phyloP scores from a whole-genome alignment of 23 red algal species.

The Gracilaria vermiculophylla region DNA sequence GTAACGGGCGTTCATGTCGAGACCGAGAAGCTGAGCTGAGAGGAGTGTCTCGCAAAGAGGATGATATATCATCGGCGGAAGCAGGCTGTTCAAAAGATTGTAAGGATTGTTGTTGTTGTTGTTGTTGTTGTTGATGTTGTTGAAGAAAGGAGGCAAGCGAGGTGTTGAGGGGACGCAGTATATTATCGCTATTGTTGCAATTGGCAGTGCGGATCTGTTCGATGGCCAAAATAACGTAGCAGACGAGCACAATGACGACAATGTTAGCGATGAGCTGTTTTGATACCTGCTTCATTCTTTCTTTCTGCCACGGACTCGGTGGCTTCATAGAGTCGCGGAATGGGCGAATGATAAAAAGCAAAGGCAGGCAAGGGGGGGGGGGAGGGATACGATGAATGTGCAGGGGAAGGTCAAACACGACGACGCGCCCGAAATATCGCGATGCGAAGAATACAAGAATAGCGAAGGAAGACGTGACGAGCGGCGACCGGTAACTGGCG shows the following conservation, averaged over 20 bases:
- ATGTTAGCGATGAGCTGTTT: slow-evolving; percentile 25
- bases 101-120: neutral
- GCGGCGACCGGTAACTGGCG: too few relatives aligned
- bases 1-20: slow-evolving; percentile 9
- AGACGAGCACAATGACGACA: slow-evolving; percentile 16
- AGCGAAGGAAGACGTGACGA: neutral
- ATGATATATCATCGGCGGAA: neutral
- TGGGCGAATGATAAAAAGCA: neutral
- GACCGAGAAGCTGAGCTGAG: neutral
- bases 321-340: slow-evolving; percentile 18
- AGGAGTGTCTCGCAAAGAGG: neutral
- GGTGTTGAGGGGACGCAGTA: slow-evolving; percentile 15
- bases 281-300: slow-evolving; percentile 34
- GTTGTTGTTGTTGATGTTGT: too few relatives aligned
- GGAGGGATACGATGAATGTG: neutral
- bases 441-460: too few relatives aligned
- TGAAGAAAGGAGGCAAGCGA: slow-evolving; percentile 5
- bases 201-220: slow-evolving; percentile 22
- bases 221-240: slow-evolving; percentile 12
- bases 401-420: neutral
- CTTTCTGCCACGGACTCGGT: slow-evolving; percentile 10
- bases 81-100: neutral
- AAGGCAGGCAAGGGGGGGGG: neutral
- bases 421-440: neutral
- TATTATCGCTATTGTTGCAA: neutral